Conservation (phyloP, 768 basidiomycete genomes). For the Phylloporus sp. region DNA sequence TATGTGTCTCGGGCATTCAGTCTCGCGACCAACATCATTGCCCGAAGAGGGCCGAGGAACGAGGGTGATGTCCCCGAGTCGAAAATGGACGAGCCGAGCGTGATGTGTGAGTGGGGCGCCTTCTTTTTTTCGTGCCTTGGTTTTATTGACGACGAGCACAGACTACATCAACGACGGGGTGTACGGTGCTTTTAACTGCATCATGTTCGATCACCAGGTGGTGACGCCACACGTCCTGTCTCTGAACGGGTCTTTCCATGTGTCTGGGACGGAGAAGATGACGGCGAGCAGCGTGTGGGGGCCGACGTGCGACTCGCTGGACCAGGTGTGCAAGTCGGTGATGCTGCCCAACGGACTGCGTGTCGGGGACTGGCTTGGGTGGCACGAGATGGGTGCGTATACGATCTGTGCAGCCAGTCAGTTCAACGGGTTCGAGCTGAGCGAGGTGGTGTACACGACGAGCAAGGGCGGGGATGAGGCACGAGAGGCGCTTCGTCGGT, state of each 20-base stretch:
- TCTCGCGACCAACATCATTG: slow-evolving; percentile 91
- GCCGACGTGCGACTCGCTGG: slow-evolving; percentile 97
- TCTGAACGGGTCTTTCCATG: slow-evolving; percentile 56
- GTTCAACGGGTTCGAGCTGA: slow-evolving; percentile 88
- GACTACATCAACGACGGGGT: slow-evolving; percentile 99
- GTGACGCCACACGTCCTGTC: slow-evolving; percentile 81
- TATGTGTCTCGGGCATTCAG: slow-evolving; percentile 91
- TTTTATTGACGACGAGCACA: slow-evolving; percentile 29
- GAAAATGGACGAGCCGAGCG: slow-evolving; percentile 41
- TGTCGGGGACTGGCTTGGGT: slow-evolving; percentile 98
- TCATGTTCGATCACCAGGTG: slow-evolving; percentile 93
- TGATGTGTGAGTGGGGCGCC: slow-evolving; percentile 79
- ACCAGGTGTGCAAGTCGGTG: slow-evolving; percentile 71
- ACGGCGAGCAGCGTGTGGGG: slow-evolving; percentile 85
- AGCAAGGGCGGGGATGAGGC: slow-evolving; percentile 54
- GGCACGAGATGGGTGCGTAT: slow-evolving; percentile 97
- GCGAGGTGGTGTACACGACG: slow-evolving; percentile 74
- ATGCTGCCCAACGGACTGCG: slow-evolving; percentile 62
- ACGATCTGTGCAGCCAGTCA: slow-evolving; percentile 95
- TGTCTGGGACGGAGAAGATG: slow-evolving; percentile 36
- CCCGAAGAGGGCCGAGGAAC: slow-evolving; percentile 60
- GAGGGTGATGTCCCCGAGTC: slow-evolving; percentile 22
- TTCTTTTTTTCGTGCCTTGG: slow-evolving; percentile 3
- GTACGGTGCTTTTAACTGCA: slow-evolving; percentile 95
- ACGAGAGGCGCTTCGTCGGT: slow-evolving; percentile 45